Evolutionary conservation across 139 green algal species (phyloP), one percentile per base, ranked within the genome.

Genomic region (Zygnema circumcarinatum): DNA sequence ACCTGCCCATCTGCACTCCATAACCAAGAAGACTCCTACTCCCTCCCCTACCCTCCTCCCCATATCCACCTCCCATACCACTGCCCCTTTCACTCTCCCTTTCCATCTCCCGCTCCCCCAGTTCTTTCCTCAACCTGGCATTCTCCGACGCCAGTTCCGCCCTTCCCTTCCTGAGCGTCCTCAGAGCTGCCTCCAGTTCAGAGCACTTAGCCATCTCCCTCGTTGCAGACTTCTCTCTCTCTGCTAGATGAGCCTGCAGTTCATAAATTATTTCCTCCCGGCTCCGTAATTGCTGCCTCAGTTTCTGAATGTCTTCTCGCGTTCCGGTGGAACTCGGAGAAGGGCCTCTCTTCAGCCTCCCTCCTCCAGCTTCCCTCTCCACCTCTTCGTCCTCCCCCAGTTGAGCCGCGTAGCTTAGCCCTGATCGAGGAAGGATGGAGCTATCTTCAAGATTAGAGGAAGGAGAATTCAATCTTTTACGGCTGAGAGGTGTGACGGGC

Each of bases 231-330:
- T 35, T 32, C 72, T 79, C 72, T 35, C 21, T 32, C 72, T 79
- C 72, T 35, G 72, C 29, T 21, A 79, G 20, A 32, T 21, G 72
- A 32, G 72, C 72, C 72, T 79, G 72, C 72, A 79, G 38, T 20
- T 79, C 72, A 16, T 54, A 35, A 35, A 79, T 79, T 20, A 79
- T 21, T 36, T 79, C 72, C 21, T 79, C 72, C 20, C 72, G 72
- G 72, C 72, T 79, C 72, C 40, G 38, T 35, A 79, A 35, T 35
- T 79, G 72, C 72, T 20, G 33, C 21, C 72, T 32, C 72, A 79
- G 72, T 35, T 35, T 32, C 72, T 32, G 16, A 32, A 79, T 35
- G 20, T 54, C 72, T 35, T 79, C 72, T 16, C 22, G 20, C 72
- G 21, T 16, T 35, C 38, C 22, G 20, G 72, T 79, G 20, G 54